These are phyloP conservation scores for Pseudozyma pruni DNA, from an alignment of 1,284 basidiomycete genomes.

Conservation along the genomic window DNA sequence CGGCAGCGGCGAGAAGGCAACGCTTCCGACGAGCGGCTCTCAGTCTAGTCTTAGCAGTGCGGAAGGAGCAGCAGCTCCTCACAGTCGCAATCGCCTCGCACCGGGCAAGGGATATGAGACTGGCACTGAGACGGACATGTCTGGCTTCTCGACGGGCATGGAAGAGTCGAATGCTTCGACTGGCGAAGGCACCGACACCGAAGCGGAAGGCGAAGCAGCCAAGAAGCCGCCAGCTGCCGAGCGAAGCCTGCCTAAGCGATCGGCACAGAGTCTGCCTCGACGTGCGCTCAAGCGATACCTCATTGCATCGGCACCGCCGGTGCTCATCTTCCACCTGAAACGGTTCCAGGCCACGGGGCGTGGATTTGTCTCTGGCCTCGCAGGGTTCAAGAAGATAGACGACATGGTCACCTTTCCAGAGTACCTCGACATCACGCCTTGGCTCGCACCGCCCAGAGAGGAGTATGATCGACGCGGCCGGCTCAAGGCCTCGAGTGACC, in stretches of 20 bases:
- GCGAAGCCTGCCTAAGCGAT: conserved; percentile 36
- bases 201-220: conserved; percentile 14
- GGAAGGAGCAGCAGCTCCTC: conserved; percentile 14
- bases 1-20: conserved; percentile 10
- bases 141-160: conserved; percentile 39
- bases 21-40: conserved; percentile 20
- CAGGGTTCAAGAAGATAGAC: conserved; percentile 80
- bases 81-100: conserved; percentile 5
- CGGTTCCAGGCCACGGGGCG: conserved; percentile 77
- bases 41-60: conserved; percentile 39
- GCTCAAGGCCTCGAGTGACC: conserved; percentile 67
- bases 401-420: conserved; percentile 89
- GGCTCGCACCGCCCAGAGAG: conserved; percentile 82
- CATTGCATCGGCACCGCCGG: conserved; percentile 83
- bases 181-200: conserved; percentile 34
- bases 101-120: conserved; percentile 41
- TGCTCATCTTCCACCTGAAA: conserved; percentile 91
- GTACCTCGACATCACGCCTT: conserved; percentile 83
- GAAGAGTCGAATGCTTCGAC: conserved; percentile 42
- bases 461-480: conserved; percentile 72
- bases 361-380: conserved; percentile 43
- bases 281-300: conserved; percentile 93
- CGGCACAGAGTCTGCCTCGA: conserved; percentile 74
- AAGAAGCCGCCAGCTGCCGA: conserved; percentile 2
- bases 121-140: conserved; percentile 46